These are phyloP conservation scores for Cerrena zonata DNA, from an alignment of 1,284 basidiomycete species.

Conservation along the genomic window DNA sequence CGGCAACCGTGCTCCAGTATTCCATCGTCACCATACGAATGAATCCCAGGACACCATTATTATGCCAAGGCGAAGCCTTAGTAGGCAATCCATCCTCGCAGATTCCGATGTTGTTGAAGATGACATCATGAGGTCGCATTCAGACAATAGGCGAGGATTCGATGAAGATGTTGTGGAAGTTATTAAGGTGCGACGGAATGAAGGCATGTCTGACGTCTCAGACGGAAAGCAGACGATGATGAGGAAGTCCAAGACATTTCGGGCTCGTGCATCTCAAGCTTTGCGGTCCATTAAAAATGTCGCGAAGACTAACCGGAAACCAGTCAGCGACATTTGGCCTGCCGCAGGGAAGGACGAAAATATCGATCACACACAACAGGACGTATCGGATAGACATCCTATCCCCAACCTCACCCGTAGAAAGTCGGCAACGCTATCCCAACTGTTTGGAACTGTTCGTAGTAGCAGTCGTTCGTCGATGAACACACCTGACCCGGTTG, in stretches of 20 bases:
- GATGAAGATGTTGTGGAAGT: constrained; percentile 60
- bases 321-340: constrained; percentile 7
- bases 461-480: constrained; percentile 12
- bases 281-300: constrained; percentile 58
- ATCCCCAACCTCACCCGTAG: constrained; percentile 19
- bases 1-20: constrained; percentile 29
- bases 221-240: constrained; percentile 18
- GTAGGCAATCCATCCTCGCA: constrained; percentile 2
- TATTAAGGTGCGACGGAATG: constrained; percentile 52
- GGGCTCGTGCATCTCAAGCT: constrained; percentile 52
- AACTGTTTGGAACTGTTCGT: constrained; percentile 24
- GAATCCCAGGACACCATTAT: constrained; percentile 27
- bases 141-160: constrained; percentile 26
- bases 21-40: constrained; percentile 22
- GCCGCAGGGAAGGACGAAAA: constrained; percentile 9
- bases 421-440: constrained; percentile 24
- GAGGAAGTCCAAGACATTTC: constrained; percentile 50
- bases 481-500: constrained; percentile 13
- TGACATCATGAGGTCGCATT: constrained; percentile 15
- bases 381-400: constrained; percentile 8
- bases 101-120: constrained; percentile 8
- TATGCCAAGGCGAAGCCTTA: constrained; percentile 24
- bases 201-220: constrained; percentile 29
- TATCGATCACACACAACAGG: constrained; percentile 2
- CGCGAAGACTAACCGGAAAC: constrained; percentile 30